These are phyloP conservation scores for Penicillium maclennaniae DNA, from an alignment of 495 filamentous ascomycete species.

Conservation along the genomic window DNA sequence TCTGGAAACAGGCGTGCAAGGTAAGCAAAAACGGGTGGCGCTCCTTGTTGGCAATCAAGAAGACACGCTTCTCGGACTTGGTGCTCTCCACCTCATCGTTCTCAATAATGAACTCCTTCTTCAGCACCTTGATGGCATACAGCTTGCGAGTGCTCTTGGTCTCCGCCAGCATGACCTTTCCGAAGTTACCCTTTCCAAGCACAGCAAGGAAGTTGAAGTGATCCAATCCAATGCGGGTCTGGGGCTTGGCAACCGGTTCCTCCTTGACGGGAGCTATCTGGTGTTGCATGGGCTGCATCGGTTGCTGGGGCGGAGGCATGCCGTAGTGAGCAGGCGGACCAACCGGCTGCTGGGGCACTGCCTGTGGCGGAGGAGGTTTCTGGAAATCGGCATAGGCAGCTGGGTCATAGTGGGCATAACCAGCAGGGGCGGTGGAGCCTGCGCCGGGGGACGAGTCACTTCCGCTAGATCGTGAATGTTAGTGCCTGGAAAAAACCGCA, in stretches of 20 bases:
- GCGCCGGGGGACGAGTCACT: constrained; percentile 44
- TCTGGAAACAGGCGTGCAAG: constrained; percentile 98
- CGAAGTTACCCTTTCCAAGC: constrained; percentile 98
- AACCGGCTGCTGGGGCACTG: constrained; percentile 21
- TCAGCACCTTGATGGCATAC: constrained; percentile 98
- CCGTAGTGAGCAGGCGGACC: constrained; percentile 12
- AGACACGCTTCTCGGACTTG: constrained; percentile 94
- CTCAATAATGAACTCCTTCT: constrained; percentile 99
- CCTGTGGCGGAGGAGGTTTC: constrained; percentile 36
- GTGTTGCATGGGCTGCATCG: constrained; percentile 30
- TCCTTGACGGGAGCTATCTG: constrained; percentile 42
- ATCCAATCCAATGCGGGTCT: constrained; percentile 84
- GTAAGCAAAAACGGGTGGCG: constrained; percentile 95
- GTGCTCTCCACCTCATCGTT: constrained; percentile 99
- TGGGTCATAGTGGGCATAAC: constrained; percentile 65
- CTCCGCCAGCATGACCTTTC: constrained; percentile 99
- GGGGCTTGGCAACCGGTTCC: constrained; percentile 59
- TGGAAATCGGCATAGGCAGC: constrained; percentile 64
- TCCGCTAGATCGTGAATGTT: constrained; percentile 20
- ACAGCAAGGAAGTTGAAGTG: constrained; percentile 99
- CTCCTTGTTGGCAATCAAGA: constrained; percentile 96
- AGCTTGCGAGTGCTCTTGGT: constrained; percentile 87
- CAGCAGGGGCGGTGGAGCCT: constrained; percentile 16
- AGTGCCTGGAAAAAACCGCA: neutral
- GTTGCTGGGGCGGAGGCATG: constrained; percentile 32